A percentile compares a stretch with the other conserved stretches of the same genome.
Conservation (phyloP, 176 grass and related monocot genomes). For the Luzula sylvatica region DNA sequence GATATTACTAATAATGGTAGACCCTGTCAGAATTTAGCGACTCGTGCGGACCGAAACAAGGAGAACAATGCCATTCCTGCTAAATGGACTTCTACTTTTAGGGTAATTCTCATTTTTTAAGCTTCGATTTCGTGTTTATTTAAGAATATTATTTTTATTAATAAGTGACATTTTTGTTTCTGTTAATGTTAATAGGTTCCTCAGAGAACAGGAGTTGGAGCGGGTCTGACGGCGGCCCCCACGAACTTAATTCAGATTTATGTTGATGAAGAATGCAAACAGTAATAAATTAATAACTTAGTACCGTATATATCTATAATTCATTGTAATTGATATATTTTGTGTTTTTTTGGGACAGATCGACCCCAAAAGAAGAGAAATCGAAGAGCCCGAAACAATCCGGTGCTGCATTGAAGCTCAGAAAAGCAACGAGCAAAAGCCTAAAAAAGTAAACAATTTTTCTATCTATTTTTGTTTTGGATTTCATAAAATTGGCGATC, state of each 20-base stretch:
- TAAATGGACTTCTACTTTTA: conserved; percentile 78
- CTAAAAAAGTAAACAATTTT: conserved; percentile 62
- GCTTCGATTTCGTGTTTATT: not conserved
- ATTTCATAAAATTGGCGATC: too few species aligned
- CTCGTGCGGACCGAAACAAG: conserved; percentile 73
- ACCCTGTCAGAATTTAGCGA: conserved; percentile 58
- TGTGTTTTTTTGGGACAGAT: conserved; percentile 27
- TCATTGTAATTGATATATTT: not conserved
- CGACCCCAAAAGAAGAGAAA: conserved; percentile 28
- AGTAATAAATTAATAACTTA: conserved; percentile 38
- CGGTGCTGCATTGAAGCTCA: conserved; percentile 45
- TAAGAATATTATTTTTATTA: too few species aligned
- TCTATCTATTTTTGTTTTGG: not conserved
- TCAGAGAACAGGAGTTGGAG: conserved; percentile 31
- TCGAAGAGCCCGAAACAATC: conserved; percentile 53
- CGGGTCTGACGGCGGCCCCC: conserved; percentile 27
- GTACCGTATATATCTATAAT: not conserved
- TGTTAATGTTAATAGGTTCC: conserved; percentile 37
- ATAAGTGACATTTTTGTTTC: not conserved
- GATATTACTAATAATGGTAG: conserved; percentile 27
- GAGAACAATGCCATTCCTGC: conserved; percentile 62
- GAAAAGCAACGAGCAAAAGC: conserved; percentile 51
- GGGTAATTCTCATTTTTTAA: conserved; percentile 35
- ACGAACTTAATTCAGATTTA: conserved; percentile 51
- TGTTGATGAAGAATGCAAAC: conserved; percentile 51